Evolutionary conservation across 495 filamentous ascomycete species (phyloP).

Genomic region (Lentithecium fluviatile): DNA sequence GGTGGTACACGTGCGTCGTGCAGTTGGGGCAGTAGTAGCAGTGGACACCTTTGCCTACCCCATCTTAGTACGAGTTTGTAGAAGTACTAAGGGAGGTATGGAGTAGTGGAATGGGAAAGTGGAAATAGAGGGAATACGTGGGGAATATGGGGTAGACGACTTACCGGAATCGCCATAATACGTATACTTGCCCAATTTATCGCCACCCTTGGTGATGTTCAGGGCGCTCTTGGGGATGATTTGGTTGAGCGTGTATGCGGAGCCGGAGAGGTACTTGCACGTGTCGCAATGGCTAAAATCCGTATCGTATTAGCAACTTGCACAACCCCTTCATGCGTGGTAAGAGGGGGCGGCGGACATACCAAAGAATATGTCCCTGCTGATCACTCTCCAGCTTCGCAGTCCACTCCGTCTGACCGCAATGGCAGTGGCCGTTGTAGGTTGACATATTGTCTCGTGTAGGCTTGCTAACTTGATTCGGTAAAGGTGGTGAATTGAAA

Average conservation of each 20-base stretch:
- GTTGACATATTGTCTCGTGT: conserved; percentile 39
- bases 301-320: not conserved
- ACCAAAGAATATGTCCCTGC: conserved; percentile 51
- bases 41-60: conserved; percentile 49
- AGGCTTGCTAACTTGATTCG: no score
- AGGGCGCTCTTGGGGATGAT: conserved; percentile 49
- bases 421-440: conserved; percentile 53
- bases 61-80: not conserved
- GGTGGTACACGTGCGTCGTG: conserved; percentile 53
- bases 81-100: not conserved
- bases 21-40: conserved; percentile 58
- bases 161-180: conserved; percentile 54
- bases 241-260: conserved; percentile 52
- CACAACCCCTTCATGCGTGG: no score
- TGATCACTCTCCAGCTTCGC: conserved; percentile 46
- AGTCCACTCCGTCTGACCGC: conserved; percentile 51
- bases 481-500: no score
- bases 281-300: conserved; percentile 51
- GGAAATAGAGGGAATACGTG: no score
- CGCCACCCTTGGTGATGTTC: conserved; percentile 50
- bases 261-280: conserved; percentile 52
- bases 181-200: conserved; percentile 46
- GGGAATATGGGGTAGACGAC: no score
- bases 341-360: no score
- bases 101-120: not conserved